Conservation (phyloP, 148 eudicot genomes). For the Camellia sinensis region DNA sequence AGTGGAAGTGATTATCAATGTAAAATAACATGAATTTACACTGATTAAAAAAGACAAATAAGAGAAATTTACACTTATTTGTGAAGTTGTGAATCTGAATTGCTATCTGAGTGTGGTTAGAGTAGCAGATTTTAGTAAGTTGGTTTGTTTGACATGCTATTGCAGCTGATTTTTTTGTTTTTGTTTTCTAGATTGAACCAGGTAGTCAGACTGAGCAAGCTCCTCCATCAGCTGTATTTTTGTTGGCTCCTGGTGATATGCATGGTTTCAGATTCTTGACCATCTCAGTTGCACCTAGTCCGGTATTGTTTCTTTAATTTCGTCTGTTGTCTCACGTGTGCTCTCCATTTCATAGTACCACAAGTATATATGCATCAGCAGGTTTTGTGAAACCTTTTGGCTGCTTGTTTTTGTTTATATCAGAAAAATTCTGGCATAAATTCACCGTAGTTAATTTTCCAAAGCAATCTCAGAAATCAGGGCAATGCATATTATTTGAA, state of each 20-base stretch:
- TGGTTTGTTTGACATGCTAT: slow-evolving; percentile 3
- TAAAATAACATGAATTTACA: background rate
- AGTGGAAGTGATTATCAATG: background rate
- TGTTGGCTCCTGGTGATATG: slow-evolving; percentile 70
- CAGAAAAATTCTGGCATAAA: too few species aligned
- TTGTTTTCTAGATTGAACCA: slow-evolving; percentile 70
- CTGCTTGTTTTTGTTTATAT: background rate
- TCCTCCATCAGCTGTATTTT: slow-evolving; percentile 90
- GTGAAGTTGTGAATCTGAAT: background rate
- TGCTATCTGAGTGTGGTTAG: background rate
- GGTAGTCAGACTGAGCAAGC: slow-evolving; percentile 99
- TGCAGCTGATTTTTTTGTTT: background rate
- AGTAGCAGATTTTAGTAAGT: slow-evolving; percentile 8
- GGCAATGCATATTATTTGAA: background rate
- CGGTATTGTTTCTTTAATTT: slow-evolving; percentile 47
- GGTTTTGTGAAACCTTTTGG: background rate
- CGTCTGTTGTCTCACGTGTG: background rate
- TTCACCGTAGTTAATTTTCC: background rate
- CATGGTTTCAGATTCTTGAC: slow-evolving; percentile 86
- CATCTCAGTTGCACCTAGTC: slow-evolving; percentile 95
- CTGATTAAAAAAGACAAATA: background rate
- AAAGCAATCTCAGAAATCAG: background rate
- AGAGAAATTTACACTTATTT: background rate
- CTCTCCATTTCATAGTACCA: slow-evolving; percentile 1
- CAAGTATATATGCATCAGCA: background rate